A percentile compares a stretch with the other conserved stretches of the same genome.
Conservation (phyloP, 140 eudicot species). For the Ambrosia hybrid region DNA sequence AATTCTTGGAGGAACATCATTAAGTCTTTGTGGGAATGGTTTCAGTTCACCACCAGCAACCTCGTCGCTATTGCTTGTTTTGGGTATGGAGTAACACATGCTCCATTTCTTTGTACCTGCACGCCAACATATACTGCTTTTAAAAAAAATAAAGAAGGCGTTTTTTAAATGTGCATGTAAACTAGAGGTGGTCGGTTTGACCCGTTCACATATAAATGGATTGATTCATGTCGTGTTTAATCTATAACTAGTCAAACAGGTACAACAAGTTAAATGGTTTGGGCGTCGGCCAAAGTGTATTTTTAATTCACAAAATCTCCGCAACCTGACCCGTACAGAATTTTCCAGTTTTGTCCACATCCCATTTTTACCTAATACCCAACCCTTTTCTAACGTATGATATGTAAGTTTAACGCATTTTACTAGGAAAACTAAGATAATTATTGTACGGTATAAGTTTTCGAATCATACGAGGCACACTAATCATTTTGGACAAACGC, state of each 20-base stretch:
- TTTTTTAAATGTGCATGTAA: not conserved
- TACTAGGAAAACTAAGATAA: not conserved
- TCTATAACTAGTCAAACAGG: not conserved
- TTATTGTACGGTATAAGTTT: not conserved
- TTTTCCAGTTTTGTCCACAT: too few relatives aligned
- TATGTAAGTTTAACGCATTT: not conserved
- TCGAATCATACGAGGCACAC: not conserved
- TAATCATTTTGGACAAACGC: not conserved
- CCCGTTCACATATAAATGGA: not conserved
- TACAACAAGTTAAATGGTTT: not conserved
- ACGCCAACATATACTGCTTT: not conserved
- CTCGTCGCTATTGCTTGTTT: slow-evolving; percentile 34
- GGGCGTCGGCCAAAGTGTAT: too few relatives aligned
- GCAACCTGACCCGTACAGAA: too few relatives aligned
- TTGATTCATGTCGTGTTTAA: not conserved
- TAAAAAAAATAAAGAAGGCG: not conserved
- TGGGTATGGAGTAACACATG: slow-evolving; percentile 62
- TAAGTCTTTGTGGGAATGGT: slow-evolving; percentile 69
- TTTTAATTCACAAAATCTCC: too few relatives aligned
- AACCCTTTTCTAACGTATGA: too few relatives aligned
- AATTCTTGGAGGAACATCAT: slow-evolving; percentile 54
- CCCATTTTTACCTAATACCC: too few relatives aligned
- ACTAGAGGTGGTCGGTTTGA: not conserved
- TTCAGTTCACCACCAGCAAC: slow-evolving; percentile 59
- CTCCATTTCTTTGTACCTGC: slow-evolving; percentile 72